These are phyloP conservation scores for Laguncularia racemosa DNA, from an alignment of 345 rosid genomes.

Conservation along the genomic window DNA sequence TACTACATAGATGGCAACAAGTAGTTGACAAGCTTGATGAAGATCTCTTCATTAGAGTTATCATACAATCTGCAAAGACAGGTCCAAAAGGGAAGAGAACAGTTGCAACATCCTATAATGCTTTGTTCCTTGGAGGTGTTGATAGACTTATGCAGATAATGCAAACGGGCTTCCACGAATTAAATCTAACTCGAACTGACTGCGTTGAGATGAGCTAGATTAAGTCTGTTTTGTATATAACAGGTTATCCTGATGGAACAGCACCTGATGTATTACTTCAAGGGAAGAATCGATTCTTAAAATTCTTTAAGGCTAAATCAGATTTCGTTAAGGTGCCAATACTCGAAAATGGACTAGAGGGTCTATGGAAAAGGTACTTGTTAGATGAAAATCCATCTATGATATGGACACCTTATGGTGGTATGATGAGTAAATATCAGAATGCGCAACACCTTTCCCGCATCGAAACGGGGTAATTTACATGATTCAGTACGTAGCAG, in stretches of 20 bases:
- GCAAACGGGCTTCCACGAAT: constrained; percentile 19
- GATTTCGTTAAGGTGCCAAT: constrained; percentile 16
- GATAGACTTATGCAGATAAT: constrained; percentile 14
- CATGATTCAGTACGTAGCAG: constrained; percentile 18
- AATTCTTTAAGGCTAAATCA: constrained; percentile 18
- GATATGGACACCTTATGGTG: constrained; percentile 39
- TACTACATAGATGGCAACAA: constrained; percentile 24
- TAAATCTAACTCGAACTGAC: constrained; percentile 11
- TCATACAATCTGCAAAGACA: neutral
- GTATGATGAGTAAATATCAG: constrained; percentile 31
- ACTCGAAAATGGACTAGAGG: constrained; percentile 2
- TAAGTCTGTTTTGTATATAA: constrained; percentile 12
- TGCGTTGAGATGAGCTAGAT: constrained; percentile 25
- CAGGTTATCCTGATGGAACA: constrained; percentile 6
- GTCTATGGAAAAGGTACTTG: constrained; percentile 15
- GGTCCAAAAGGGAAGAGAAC: constrained; percentile 7
- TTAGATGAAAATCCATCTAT: constrained; percentile 14
- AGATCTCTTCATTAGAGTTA: constrained; percentile 20
- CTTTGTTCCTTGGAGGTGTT: constrained; percentile 18
- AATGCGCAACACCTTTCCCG: constrained; percentile 27
- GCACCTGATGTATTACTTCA: constrained; percentile 15
- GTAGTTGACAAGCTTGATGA: constrained; percentile 17
- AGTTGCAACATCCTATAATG: constrained; percentile 9
- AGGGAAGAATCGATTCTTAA: constrained; percentile 3
- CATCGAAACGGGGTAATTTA: constrained; percentile 25